These are phyloP conservation scores for Daldinia caldariorum DNA, from an alignment of 495 filamentous ascomycete genomes.

Conservation along the genomic window DNA sequence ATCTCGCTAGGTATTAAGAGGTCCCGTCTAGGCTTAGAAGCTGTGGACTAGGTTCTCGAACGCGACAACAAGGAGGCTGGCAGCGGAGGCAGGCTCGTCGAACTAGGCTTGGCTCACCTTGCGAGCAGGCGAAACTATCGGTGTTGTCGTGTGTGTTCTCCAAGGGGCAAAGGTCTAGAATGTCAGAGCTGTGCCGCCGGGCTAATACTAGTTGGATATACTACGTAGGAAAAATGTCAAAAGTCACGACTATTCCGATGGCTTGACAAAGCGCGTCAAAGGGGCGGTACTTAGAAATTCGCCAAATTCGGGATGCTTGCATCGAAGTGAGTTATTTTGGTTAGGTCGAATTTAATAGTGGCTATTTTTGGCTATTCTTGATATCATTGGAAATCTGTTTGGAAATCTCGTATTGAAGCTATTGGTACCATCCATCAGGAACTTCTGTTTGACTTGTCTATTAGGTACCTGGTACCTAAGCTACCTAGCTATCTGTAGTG, in stretches of 20 bases:
- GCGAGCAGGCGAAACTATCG: neutral
- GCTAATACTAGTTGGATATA: conserved; percentile 11
- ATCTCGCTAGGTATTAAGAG: neutral
- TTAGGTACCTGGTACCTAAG: too few relatives aligned
- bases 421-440: neutral
- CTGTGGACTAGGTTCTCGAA: conserved; percentile 1
- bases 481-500: neutral
- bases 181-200: neutral
- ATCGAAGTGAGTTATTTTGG: neutral
- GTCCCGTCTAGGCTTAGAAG: neutral
- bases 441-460: neutral
- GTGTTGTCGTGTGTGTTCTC: neutral
- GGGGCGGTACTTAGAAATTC: neutral
- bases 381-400: neutral
- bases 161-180: conserved; percentile 4
- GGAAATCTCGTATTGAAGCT: neutral
- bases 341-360: neutral
- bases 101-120: neutral
- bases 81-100: neutral
- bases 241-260: conserved; percentile 18
- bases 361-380: neutral
- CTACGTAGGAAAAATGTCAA: neutral
- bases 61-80: neutral
- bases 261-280: neutral
- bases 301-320: neutral